phyloP scores from a whole-genome alignment of 2,329 filamentous ascomycete species.

The Septoria petroselini region DNA sequence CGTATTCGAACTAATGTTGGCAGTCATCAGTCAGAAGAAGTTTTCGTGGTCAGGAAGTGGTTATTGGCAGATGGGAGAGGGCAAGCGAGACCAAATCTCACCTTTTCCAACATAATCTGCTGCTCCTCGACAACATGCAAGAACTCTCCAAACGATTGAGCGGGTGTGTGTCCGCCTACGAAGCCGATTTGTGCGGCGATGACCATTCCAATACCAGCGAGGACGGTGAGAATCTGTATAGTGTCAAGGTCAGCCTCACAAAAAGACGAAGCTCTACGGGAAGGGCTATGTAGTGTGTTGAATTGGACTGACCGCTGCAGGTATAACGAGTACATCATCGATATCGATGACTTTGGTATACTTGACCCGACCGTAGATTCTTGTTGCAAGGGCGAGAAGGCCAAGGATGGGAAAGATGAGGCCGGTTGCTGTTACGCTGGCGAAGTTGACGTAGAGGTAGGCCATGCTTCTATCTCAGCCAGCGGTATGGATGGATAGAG shows the following conservation, averaged over 20 bases:
- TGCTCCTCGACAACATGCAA: slow-evolving; percentile 9
- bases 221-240: slow-evolving; percentile 14
- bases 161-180: slow-evolving; percentile 16
- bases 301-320: slow-evolving; percentile 19
- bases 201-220: slow-evolving; percentile 15
- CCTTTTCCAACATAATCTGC: slow-evolving; percentile 16
- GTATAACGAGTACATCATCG: slow-evolving; percentile 20
- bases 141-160: slow-evolving; percentile 9
- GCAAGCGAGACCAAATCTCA: neutral
- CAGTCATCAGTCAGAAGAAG: too few species aligned
- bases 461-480: neutral
- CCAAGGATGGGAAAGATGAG: slow-evolving; percentile 16
- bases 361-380: slow-evolving; percentile 15
- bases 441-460: slow-evolving; percentile 15
- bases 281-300: too few species aligned
- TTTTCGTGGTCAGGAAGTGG: too few species aligned
- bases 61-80: neutral
- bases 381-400: slow-evolving; percentile 4
- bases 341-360: slow-evolving; percentile 18
- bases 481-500: too few species aligned
- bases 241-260: neutral
- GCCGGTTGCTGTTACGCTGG: slow-evolving; percentile 16
- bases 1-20: slow-evolving; percentile 21
- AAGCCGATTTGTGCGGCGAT: slow-evolving; percentile 13
- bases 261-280: too few species aligned